Evolutionary conservation across 78 protist species (phyloP), one percentile per base, ranked within the genome.

Genomic region (Tieghemostelium lacteum): DNA sequence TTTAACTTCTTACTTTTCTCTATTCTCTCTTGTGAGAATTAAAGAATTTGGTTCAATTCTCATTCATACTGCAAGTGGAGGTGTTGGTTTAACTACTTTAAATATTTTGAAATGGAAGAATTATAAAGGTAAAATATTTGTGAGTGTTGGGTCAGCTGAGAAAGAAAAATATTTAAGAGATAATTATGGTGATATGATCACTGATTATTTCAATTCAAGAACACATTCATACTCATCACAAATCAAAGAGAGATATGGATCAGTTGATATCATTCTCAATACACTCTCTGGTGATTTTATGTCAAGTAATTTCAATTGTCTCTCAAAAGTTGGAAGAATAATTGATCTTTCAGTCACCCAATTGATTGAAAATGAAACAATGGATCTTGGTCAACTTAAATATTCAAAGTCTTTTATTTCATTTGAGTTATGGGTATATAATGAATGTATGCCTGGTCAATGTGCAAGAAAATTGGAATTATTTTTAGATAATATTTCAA

Each of bases 201-300:
- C 50, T 14, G 69, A 65, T 31, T 34, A 54, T 3, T 77, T 36
- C 37, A 49, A 29, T 22, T 39, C 66, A 34, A 26, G 65, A 17
- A 28, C 6, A 24, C 60, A 64, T 10, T 42, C 52, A 1, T 77
- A 24, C 66, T 49, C 31, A 16, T 34, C 39, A 6, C 29, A 4
- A 66, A 24, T 66, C 22, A 16, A 34, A 34, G 52, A 61, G 37
- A 66, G 31, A 55, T 29, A 20, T 0, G 34, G 3, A 66, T n/a
- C n/a, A n/a, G 96, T 94, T 0, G 96, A 95, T 55, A 63, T 94
- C 52, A 71, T 88, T 16, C 8, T 88, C 0, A 88, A 88, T 64
- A 70, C 87, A 0, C 28, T 88, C 16, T 12, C 87, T 0, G 55
- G 69, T 26, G 83, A 88, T 12, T 64, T 34, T 36, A 14, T 88